Base-by-base conservation (phyloP, 139 green algal species). In the Micractinium conductrix region DNA sequence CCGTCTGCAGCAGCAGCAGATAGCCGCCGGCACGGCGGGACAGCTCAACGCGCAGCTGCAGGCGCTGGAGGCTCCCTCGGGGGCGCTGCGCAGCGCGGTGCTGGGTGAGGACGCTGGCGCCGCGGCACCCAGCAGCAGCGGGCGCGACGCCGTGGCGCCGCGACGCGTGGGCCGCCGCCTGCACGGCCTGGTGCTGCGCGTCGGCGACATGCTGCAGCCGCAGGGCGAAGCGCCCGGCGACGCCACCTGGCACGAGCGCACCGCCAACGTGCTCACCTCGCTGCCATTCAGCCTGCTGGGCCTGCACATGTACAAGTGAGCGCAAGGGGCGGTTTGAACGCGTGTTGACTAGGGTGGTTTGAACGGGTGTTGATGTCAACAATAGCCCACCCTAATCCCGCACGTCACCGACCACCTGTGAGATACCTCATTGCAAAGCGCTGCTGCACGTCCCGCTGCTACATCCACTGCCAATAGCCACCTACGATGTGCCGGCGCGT, bases 221-320 rank as follows among this genome's bases (percentile, higher is more conserved):
- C 68, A 76, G 28, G 86, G 86, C 28, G 81, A 87, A 28, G 67
- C 82, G 26, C 35, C 10, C 0, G 81, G 83, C 50, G 93, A 96
- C 62, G 83, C 89, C 45, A 95, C 91, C 43, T 69, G n/a, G 26
- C 67, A 45, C 12, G 91, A 96, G 84, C 84, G 93, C 2, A 74
- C 79, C 26, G 84, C 87, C 35, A 96, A 96, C 76, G 83, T 96
- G 4, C 28, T 91, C 17, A 96, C 93, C 0, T 93, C 88, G 0
- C 78, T 94, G 50, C 93, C 93, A 1, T 96, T 93, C 74, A 22
- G 92, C 40, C 71, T 58, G 9, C 78, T 94, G 0, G 93, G 93
- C 40, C 55, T 88, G 45, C 80, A 94, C 53, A 91, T 91, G 33
- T 80, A 94, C 26, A 80, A 78, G 89, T 91, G 48, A 19, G 85